These are phyloP conservation scores for Trichoderma afroharzianum DNA, from an alignment of 2,329 filamentous ascomycete species.

Conservation along the genomic window DNA sequence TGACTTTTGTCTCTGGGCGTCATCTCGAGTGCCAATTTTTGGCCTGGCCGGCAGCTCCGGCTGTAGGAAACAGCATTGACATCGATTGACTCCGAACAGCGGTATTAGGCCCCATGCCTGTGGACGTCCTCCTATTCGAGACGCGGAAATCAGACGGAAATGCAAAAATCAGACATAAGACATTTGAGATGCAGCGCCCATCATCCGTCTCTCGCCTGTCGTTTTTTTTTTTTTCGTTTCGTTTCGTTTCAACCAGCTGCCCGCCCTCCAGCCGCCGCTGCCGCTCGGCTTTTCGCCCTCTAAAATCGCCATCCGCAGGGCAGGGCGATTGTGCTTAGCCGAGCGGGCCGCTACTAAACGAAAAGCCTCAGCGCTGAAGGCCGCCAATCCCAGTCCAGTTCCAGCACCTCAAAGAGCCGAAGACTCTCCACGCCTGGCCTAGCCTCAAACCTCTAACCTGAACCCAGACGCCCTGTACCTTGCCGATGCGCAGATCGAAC, in stretches of 20 bases:
- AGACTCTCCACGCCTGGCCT: not conserved
- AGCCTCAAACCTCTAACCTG: not conserved
- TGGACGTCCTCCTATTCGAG: not conserved
- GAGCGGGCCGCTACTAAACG: constrained; percentile 11
- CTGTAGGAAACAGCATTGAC: not conserved
- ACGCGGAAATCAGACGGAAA: not conserved
- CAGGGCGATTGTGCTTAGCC: not conserved
- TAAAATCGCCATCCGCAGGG: not conserved
- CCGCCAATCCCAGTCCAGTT: not conserved
- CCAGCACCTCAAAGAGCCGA: not conserved
- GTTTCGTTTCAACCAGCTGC: not conserved
- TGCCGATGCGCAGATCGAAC: not conserved
- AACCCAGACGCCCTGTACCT: not conserved
- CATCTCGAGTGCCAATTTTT: not conserved
- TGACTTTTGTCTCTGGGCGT: not conserved
- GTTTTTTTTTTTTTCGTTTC: no score
- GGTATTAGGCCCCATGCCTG: not conserved
- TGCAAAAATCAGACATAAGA: not conserved
- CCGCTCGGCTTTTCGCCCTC: not conserved
- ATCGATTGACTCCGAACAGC: not conserved
- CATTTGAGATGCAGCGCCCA: not conserved
- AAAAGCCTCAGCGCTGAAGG: not conserved
- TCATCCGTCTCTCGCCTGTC: not conserved
- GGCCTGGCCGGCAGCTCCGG: no score
- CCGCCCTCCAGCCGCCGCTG: not conserved